phyloP scores from a whole-genome alignment of 129 eudicot genomes.

The Ambrosia trifida region DNA sequence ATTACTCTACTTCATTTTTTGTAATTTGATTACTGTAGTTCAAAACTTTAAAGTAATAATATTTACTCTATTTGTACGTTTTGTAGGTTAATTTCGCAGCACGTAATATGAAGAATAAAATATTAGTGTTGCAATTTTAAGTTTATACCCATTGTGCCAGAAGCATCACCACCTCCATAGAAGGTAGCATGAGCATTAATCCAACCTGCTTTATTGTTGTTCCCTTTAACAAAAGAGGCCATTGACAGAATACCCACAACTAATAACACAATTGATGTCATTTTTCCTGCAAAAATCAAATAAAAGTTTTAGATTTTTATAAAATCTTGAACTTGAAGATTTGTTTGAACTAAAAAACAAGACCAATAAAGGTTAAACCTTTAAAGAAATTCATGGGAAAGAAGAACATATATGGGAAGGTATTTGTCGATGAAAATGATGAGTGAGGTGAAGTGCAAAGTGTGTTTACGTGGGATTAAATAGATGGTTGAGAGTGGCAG shows the following conservation, averaged over 20 bases:
- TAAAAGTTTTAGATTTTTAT: conserved; percentile 5
- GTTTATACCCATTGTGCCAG: conserved; percentile 41
- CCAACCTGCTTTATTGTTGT: conserved; percentile 21
- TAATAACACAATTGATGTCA: conserved; percentile 30
- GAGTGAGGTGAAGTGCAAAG: conserved; percentile 18
- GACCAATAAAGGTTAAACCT: conserved; percentile 26
- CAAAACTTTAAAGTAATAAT: no score
- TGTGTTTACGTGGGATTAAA: conserved; percentile 26
- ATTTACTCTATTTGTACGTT: no score
- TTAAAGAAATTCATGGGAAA: conserved; percentile 27
- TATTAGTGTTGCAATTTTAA: not conserved
- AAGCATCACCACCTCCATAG: conserved; percentile 26
- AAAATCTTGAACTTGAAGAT: not conserved
- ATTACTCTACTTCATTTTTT: no score
- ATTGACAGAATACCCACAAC: conserved; percentile 40
- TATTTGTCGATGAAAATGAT: conserved; percentile 14
- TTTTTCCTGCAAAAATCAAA: conserved; percentile 24
- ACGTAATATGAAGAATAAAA: not conserved
- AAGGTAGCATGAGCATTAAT: conserved; percentile 25
- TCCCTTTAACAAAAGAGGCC: conserved; percentile 31
- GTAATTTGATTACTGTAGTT: no score
- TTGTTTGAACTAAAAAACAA: not conserved
- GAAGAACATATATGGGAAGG: not conserved
- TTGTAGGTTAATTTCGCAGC: no score
- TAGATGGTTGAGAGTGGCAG: conserved; percentile 33